A percentile compares a stretch with the other conserved stretches of the same genome.
Conservation (phyloP, 306 rosid genomes). For the Potentilla sterilis region DNA sequence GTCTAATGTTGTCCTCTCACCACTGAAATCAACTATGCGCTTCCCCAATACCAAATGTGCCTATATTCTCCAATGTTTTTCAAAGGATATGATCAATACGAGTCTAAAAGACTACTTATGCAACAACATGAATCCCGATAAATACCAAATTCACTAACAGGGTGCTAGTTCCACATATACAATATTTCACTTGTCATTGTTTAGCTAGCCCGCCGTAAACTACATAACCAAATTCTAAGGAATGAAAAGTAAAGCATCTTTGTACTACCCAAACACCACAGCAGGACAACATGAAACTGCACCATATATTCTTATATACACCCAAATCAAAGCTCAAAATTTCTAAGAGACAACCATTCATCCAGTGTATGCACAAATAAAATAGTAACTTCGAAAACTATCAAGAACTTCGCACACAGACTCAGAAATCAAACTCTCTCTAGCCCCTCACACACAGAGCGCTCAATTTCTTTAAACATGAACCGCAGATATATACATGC, state of each 20-base stretch:
- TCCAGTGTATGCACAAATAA: neutral
- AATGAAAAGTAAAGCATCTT: neutral
- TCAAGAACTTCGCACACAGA: neutral
- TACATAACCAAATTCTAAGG: neutral
- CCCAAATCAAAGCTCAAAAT: neutral
- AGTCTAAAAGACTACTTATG: neutral
- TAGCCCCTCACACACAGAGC: neutral
- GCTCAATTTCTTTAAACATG: neutral
- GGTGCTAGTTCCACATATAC: neutral
- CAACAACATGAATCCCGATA: neutral
- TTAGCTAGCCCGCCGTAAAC: neutral
- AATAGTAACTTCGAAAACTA: neutral
- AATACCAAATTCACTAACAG: neutral
- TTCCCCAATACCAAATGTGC: conserved; percentile 23
- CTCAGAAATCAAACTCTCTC: neutral
- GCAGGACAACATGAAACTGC: neutral
- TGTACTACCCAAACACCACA: neutral
- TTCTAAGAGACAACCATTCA: neutral
- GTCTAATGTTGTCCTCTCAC: conserved; percentile 25
- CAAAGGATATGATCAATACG: conserved; percentile 1
- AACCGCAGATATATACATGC: neutral
- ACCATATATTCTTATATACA: neutral
- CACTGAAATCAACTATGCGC: conserved; percentile 19
- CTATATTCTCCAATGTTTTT: conserved; percentile 13
- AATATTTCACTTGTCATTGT: neutral